Evolutionary conservation across 768 basidiomycete species (phyloP).

Genomic region (Psilocybe tampanensis): DNA sequence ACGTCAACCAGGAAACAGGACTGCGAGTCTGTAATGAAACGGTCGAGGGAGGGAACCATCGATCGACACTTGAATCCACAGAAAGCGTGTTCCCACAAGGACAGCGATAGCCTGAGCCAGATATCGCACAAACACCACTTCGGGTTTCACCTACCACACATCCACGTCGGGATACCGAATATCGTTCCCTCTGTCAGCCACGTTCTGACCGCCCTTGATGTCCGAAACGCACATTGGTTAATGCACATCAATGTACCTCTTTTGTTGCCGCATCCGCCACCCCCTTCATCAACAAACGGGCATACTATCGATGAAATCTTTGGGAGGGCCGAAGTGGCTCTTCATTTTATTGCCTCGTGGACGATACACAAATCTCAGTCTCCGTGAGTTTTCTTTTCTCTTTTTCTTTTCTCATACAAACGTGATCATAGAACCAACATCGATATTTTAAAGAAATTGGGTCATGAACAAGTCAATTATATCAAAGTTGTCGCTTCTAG

Average conservation of each 20-base stretch:
- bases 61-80: not conserved
- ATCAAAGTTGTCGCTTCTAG: not conserved
- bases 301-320: not conserved
- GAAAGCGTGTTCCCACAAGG: not conserved
- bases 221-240: not conserved
- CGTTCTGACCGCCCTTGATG: not conserved
- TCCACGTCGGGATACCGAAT: not conserved
- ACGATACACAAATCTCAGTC: slow-evolving; percentile 1
- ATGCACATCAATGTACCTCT: not conserved
- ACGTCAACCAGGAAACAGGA: not conserved
- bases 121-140: not conserved
- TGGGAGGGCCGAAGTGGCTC: not conserved
- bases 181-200: not conserved
- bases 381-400: slow-evolving; percentile 1
- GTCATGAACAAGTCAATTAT: not conserved
- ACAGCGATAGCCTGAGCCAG: not conserved
- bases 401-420: not conserved
- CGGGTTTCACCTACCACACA: not conserved
- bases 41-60: not conserved
- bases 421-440: not conserved
- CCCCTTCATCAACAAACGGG: not conserved
- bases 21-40: not conserved
- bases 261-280: not conserved
- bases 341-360: slow-evolving; percentile 7
- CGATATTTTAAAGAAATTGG: not conserved